A percentile compares a stretch with the other conserved stretches of the same genome.
Conservation (phyloP, 345 rosid species). For the Salix koriyanagi region DNA sequence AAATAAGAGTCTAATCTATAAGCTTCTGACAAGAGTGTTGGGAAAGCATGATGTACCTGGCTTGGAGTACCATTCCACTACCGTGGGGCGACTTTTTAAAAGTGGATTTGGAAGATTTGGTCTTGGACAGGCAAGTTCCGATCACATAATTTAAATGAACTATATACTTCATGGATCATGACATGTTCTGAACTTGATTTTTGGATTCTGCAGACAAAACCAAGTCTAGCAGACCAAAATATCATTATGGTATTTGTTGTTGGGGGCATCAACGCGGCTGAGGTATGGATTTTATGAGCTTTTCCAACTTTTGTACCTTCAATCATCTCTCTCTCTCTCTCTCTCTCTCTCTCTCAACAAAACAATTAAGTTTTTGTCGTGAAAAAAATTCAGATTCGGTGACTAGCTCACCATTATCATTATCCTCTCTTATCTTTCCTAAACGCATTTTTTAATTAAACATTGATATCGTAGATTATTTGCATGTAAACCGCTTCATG, state of each 20-base stretch:
- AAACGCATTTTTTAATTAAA: too few relatives aligned
- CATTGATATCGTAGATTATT: too few relatives aligned
- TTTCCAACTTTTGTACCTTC: not conserved
- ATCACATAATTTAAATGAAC: not conserved
- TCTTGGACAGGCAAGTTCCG: conserved; percentile 70
- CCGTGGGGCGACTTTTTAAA: conserved; percentile 91
- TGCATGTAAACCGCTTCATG: not conserved
- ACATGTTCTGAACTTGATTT: conserved; percentile 9
- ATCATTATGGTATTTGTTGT: conserved; percentile 73
- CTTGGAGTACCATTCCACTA: conserved; percentile 88
- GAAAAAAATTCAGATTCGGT: too few relatives aligned
- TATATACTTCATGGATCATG: not conserved
- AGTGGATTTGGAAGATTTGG: conserved; percentile 98
- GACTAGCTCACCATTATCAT: too few relatives aligned
- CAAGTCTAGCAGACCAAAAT: conserved; percentile 77
- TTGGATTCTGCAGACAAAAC: conserved; percentile 60
- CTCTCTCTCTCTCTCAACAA: not conserved
- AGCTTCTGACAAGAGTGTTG: conserved; percentile 57
- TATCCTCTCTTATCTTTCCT: too few relatives aligned
- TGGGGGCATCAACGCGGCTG: conserved; percentile 87
- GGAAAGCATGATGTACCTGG: conserved; percentile 64
- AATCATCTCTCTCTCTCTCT: not conserved
- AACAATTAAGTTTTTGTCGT: not conserved
- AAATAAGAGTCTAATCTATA: conserved; percentile 63
- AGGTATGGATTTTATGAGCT: conserved; percentile 40